These are phyloP conservation scores for Bryum argenteum DNA, from an alignment of 225 moss, liverwort and hornwort species.

Conservation along the genomic window DNA sequence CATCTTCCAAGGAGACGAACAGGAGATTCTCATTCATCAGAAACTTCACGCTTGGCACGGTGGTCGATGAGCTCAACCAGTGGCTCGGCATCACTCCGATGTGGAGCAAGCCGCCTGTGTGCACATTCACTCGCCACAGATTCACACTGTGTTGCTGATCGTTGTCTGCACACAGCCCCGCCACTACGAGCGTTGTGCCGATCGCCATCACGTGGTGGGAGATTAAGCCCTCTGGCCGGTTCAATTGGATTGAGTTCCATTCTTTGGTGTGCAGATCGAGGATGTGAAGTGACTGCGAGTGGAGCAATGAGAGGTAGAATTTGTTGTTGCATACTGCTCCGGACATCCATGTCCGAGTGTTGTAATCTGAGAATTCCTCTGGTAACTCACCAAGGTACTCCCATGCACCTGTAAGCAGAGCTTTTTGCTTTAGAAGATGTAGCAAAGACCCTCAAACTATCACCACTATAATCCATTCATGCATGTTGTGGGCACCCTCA, in stretches of 20 bases:
- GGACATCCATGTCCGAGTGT: conserved; percentile 53
- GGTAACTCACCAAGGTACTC: conserved; percentile 44
- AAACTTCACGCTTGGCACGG: conserved; percentile 13
- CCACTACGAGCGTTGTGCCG: conserved; percentile 44
- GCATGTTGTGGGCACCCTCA: no score
- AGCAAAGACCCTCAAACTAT: no score
- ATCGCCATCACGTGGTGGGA: conserved; percentile 42
- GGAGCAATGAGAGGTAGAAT: conserved; percentile 42
- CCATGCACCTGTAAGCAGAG: conserved; percentile 45
- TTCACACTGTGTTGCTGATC: conserved; percentile 21
- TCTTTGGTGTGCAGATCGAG: conserved; percentile 33
- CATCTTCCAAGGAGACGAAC: conserved; percentile 33
- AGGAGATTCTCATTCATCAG: conserved; percentile 47
- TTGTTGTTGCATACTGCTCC: conserved; percentile 43
- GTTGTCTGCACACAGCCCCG: conserved; percentile 37
- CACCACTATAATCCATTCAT: no score
- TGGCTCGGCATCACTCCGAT: conserved; percentile 47
- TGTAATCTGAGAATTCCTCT: conserved; percentile 29
- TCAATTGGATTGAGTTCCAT: conserved; percentile 40
- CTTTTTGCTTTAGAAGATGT: no score
- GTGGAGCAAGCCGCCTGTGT: conserved; percentile 25
- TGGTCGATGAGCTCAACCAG: conserved; percentile 19
- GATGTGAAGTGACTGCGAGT: conserved; percentile 36
- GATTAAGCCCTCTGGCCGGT: conserved; percentile 32
- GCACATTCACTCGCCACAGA: conserved; percentile 44